Base-by-base conservation (phyloP, 2,329 filamentous ascomycete genomes). In the Colletotrichum tabaci region DNA sequence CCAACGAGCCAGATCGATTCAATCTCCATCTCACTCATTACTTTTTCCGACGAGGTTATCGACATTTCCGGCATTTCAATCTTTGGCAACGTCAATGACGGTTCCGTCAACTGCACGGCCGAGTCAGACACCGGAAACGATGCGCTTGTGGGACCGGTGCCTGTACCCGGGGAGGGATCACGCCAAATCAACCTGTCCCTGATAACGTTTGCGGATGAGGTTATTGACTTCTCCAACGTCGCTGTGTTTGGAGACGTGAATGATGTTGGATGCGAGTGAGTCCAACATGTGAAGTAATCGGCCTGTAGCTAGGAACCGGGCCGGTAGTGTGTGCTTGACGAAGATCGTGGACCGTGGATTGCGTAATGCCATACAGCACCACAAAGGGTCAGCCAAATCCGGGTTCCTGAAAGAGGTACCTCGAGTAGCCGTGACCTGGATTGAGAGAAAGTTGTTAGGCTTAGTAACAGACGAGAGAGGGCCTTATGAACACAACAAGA, bases 11-110 rank as follows among this genome's bases (percentile, higher is more conserved):
- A 57, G 5, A 65, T 50, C 44, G 42, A 23, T 21, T 50, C 52
- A 10, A 50, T 65, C 18, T 47, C 42, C 4, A 23, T 49, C 40
- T 65, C 62, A 3, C 52, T 65, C 23, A 5, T 65, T 5, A 65
- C 62, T 12, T 57, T 65, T 44, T 26, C 52, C 26, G 62, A 65
- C 42, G 52, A 65, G 26, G 52, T 65, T n/a, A 57, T 57, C 12
- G 62, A 65, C 52, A 65, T 65, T 5, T 65, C 52, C 6, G 62
- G 52, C 12, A 57, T 65, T 8, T 65, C 62, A 6, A 50, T 65
- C 26, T 57, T 65, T 30, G 62, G 62, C n/a, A 65, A 65, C n/a
- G 52, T 65, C 52, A 57, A 65, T 21, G 62, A 47, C 2, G 62
- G 30, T 13, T 35, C 40, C 7, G 46, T 57, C 6, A 57, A 57